Percentiles rank a stretch among this genome's conserved stretches.
These are phyloP conservation scores for Lasiodiplodia sp. DNA, from an alignment of 2,329 filamentous ascomycete species.

Conservation along the genomic window DNA sequence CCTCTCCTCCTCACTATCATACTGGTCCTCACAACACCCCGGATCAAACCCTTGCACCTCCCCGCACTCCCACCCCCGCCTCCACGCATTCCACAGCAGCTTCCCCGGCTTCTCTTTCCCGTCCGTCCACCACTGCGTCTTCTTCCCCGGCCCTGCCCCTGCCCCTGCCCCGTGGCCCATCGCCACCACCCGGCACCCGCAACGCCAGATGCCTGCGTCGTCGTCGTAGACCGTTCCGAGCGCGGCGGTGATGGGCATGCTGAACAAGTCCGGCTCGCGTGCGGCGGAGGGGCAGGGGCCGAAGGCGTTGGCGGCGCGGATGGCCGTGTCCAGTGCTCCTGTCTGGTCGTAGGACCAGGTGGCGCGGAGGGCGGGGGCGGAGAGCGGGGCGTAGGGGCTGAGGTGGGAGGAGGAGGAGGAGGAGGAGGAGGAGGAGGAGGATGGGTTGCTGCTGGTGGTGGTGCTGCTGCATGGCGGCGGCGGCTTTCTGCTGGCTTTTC, in stretches of 20 bases:
- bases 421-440: no score
- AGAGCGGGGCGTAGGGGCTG: neutral
- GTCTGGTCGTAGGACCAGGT: neutral
- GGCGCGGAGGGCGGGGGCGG: neutral
- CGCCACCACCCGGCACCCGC: neutral
- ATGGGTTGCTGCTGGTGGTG: no score
- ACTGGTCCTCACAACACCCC: no score
- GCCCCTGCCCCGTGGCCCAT: no score
- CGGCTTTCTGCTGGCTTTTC: no score
- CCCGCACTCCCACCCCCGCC: neutral
- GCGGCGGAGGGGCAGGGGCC: neutral
- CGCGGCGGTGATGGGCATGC: fast-evolving
- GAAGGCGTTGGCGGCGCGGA: neutral
- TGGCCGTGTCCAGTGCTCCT: no score
- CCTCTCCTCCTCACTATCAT: neutral
- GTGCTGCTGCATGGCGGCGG: neutral
- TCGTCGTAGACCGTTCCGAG: neutral
- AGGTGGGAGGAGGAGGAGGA: no score
- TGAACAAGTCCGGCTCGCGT: no score
- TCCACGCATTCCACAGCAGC: neutral
- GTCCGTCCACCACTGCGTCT: no score
- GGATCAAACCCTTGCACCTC: neutral
- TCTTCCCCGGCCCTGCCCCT: no score
- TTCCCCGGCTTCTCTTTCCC: no score
- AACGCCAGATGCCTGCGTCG: neutral